A percentile compares a stretch with the other conserved stretches of the same genome.
Conservation (phyloP, 2,329 filamentous ascomycete genomes). For the Colletotrichum falcatum region DNA sequence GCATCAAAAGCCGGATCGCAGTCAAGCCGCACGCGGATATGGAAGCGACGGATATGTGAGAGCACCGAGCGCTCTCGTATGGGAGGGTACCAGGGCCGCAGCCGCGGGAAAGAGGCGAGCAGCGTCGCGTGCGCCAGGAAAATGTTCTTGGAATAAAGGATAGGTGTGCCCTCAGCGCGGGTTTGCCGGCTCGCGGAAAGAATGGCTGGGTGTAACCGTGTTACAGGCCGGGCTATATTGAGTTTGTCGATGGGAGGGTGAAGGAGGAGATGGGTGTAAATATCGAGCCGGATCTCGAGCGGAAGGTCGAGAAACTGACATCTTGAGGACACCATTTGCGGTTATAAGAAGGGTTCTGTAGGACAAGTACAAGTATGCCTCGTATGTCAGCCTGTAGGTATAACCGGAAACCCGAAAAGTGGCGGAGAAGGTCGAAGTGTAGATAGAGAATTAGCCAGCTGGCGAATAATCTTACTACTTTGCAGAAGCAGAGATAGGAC, state of each 20-base stretch:
- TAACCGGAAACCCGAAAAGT: too few relatives aligned
- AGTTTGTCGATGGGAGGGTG: slow-evolving; percentile 45
- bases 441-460: too few relatives aligned
- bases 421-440: not conserved
- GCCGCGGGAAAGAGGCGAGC: slow-evolving; percentile 56
- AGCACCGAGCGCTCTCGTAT: slow-evolving; percentile 47
- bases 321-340: slow-evolving; percentile 6
- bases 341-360: not conserved
- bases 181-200: slow-evolving; percentile 56
- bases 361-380: not conserved
- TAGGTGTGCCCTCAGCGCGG: slow-evolving; percentile 54
- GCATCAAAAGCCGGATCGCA: slow-evolving; percentile 50
- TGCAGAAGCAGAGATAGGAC: not conserved
- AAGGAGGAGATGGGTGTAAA: slow-evolving; percentile 58
- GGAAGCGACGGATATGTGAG: slow-evolving; percentile 53
- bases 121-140: slow-evolving; percentile 57
- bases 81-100: slow-evolving; percentile 50
- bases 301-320: slow-evolving; percentile 55
- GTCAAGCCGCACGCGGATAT: slow-evolving; percentile 57
- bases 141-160: slow-evolving; percentile 58
- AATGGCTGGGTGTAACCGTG: slow-evolving; percentile 52
- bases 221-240: slow-evolving; percentile 31
- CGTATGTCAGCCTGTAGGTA: not conserved
- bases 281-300: slow-evolving; percentile 59
- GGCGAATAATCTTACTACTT: not conserved